These are phyloP conservation scores for Annulohypoxylon nitens DNA, from an alignment of 495 filamentous ascomycete genomes.

Conservation along the genomic window DNA sequence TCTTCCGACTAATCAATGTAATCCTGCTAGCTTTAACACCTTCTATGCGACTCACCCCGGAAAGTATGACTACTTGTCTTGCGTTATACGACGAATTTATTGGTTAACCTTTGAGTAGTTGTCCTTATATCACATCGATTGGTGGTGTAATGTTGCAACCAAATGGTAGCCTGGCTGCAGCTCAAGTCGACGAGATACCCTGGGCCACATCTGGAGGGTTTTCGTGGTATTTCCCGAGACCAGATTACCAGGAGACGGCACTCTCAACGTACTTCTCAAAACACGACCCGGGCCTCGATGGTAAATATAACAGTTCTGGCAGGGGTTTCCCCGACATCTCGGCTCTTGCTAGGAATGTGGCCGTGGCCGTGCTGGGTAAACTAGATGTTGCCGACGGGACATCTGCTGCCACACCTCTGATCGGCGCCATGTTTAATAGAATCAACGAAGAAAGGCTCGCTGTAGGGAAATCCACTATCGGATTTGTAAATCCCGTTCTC, in stretches of 20 bases:
- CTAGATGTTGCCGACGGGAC: conserved; percentile 66
- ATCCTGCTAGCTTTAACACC: neutral
- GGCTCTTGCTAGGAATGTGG: conserved; percentile 71
- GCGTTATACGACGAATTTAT: neutral
- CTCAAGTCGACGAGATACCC: neutral
- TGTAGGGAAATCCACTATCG: conserved; percentile 63
- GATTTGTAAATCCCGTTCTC: conserved; percentile 69
- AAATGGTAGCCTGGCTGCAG: neutral
- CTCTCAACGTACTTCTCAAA: conserved; percentile 68
- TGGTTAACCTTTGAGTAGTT: neutral
- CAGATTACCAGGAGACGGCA: conserved; percentile 59
- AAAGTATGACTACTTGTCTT: neutral
- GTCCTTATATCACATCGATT: conserved; percentile 6
- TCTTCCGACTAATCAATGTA: neutral
- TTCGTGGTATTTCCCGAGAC: neutral
- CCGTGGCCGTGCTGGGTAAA: conserved; percentile 60
- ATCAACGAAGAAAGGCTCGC: conserved; percentile 73
- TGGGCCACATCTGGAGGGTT: conserved; percentile 1
- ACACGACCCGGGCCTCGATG: conserved; percentile 43
- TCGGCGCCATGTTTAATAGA: conserved; percentile 69
- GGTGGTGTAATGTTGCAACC: neutral
- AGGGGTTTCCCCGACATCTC: conserved; percentile 75
- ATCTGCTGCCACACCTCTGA: conserved; percentile 69
- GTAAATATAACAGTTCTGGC: conserved; percentile 67
- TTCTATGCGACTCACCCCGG: conserved; percentile 1